These are phyloP conservation scores for Kingdonia uniflora DNA, from an alignment of 164 flowering plant species.

Conservation along the genomic window DNA sequence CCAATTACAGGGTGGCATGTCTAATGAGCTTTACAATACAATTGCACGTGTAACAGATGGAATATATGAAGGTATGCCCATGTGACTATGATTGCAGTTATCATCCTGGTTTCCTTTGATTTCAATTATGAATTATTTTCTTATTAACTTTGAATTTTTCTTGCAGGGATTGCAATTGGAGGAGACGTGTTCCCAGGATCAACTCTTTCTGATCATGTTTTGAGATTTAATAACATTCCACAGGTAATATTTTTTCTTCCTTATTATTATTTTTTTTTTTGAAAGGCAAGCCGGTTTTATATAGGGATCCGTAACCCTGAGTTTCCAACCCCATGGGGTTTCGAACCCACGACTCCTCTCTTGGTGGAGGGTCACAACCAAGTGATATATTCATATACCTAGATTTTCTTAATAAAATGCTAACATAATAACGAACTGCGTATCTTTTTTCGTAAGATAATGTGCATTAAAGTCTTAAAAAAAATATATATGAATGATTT, in stretches of 20 bases:
- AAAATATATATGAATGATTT: too few relatives aligned
- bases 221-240: conserved; percentile 94
- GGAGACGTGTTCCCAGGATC: conserved; percentile 99
- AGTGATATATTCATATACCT: too few relatives aligned
- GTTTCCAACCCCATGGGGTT: too few relatives aligned
- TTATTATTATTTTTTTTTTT: too few relatives aligned
- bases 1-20: conserved; percentile 89
- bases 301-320: too few relatives aligned
- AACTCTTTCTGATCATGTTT: conserved; percentile 91
- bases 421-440: too few relatives aligned
- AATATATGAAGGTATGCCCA: conserved; percentile 73
- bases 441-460: too few relatives aligned
- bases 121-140: neutral
- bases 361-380: neutral
- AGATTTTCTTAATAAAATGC: too few relatives aligned
- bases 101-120: neutral
- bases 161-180: conserved; percentile 92
- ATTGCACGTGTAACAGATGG: conserved; percentile 99
- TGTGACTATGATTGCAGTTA: neutral
- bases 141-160: neutral
- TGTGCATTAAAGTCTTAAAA: too few relatives aligned
- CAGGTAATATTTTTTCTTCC: conserved; percentile 39
- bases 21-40: conserved; percentile 87
- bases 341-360: too few relatives aligned
- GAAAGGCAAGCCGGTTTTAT: too few relatives aligned